Evolutionary conservation across 169 alveolate species (phyloP).

Genomic region (Plasmodium knowlesi): DNA sequence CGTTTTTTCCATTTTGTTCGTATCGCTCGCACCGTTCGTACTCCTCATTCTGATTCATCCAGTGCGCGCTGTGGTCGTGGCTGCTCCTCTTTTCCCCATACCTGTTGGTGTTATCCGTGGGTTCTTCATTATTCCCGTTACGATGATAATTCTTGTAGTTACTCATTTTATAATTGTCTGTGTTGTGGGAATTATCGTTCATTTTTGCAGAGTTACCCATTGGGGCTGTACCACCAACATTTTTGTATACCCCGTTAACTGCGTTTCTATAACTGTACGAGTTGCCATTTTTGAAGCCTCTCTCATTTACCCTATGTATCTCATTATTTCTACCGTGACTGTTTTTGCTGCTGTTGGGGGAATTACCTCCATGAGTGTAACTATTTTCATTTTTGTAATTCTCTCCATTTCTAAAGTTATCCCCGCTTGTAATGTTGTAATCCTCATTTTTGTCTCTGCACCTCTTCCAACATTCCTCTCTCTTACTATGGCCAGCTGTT

Average conservation of each 20-base stretch:
- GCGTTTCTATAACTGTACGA: neutral
- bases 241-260: neutral
- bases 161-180: neutral
- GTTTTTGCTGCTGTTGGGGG: neutral
- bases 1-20: slow-evolving; percentile 11
- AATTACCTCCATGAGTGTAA: neutral
- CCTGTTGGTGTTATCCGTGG: neutral
- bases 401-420: neutral
- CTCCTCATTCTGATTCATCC: neutral
- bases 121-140: neutral
- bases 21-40: neutral
- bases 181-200: slow-evolving; percentile 14
- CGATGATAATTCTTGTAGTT: neutral
- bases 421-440: neutral
- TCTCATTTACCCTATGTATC: slow-evolving; percentile 4
- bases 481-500: neutral
- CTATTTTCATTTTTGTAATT: neutral
- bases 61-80: neutral
- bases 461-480: neutral
- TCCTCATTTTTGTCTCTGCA: neutral
- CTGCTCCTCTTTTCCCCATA: neutral
- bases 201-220: neutral
- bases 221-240: neutral
- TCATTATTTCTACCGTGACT: neutral
- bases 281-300: neutral